phyloP scores from a whole-genome alignment of 2,329 filamentous ascomycete species.

The Aureobasidium sp. region DNA sequence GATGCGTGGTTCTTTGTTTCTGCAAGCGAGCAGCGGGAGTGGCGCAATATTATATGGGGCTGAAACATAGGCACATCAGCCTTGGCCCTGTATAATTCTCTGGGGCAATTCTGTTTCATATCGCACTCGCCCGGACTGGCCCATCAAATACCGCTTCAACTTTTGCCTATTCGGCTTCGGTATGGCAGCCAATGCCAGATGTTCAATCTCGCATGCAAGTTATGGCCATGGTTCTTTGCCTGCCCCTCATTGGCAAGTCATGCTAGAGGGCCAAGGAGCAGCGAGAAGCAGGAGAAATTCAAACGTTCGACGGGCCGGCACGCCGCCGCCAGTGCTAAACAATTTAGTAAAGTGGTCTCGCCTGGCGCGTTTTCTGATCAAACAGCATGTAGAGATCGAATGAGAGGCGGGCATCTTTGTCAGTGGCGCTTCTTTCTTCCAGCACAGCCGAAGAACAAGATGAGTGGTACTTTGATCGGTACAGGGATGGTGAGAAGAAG shows the following conservation, averaged over 20 bases:
- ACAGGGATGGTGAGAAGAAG: background rate
- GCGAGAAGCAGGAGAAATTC: slow-evolving; percentile 8
- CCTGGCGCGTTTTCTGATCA: background rate
- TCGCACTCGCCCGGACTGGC: background rate
- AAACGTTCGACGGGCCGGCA: slow-evolving; percentile 7
- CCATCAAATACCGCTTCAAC: background rate
- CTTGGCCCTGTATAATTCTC: background rate
- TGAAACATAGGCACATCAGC: slow-evolving; percentile 3
- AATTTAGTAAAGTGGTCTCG: background rate
- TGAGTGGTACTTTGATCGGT: background rate
- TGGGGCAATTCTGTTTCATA: background rate
- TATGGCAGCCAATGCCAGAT: background rate
- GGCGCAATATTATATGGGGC: slow-evolving; percentile 9
- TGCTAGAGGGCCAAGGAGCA: background rate
- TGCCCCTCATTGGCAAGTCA: background rate
- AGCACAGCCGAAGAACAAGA: background rate
- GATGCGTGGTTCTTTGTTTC: slow-evolving; percentile 8
- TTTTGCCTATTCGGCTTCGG: background rate
- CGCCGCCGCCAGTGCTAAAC: background rate
- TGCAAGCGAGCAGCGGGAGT: slow-evolving; percentile 8
- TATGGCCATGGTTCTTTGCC: background rate
- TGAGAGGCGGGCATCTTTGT: background rate
- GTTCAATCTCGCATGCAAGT: slow-evolving; percentile 3
- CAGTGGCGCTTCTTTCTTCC: background rate
- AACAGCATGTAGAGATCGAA: background rate